These are phyloP conservation scores for Trichoderma oligosporum DNA, from an alignment of 2,329 filamentous ascomycete species.

Conservation along the genomic window DNA sequence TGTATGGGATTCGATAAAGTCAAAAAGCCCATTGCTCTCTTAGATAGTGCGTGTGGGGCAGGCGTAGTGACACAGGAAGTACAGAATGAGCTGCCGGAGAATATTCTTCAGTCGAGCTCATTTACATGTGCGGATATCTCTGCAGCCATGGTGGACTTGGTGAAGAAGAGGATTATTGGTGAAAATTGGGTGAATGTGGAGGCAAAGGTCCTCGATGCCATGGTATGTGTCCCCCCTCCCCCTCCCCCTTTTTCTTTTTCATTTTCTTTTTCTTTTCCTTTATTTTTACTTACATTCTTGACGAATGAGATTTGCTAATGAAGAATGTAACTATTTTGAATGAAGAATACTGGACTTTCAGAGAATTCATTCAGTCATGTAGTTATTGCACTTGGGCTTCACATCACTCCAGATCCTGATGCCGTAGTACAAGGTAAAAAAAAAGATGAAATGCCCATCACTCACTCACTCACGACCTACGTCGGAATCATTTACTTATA, in stretches of 20 bases:
- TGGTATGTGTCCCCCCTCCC: conserved; percentile 40
- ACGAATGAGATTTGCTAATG: too few relatives aligned
- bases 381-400: conserved; percentile 46
- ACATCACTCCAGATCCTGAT: conserved; percentile 42
- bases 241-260: too few relatives aligned
- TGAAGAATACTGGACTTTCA: conserved; percentile 39
- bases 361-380: conserved; percentile 42
- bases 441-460: rapidly evolving
- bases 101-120: conserved; percentile 40
- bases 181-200: conserved; percentile 47
- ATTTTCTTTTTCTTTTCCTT: too few relatives aligned
- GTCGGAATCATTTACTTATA: background rate
- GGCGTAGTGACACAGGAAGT: conserved; percentile 47
- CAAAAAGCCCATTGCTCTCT: conserved; percentile 36
- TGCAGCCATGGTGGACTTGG: conserved; percentile 38
- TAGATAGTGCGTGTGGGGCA: conserved; percentile 53
- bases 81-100: conserved; percentile 36
- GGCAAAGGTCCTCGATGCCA: conserved; percentile 44
- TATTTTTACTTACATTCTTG: too few relatives aligned
- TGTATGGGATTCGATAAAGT: conserved; percentile 27
- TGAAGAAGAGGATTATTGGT: conserved; percentile 36
- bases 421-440: conserved; percentile 29
- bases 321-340: background rate
- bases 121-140: conserved; percentile 50
- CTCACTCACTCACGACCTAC: background rate